A percentile compares a stretch with the other conserved stretches of the same genome.
Evolutionary conservation across 768 basidiomycete species (phyloP).

Genomic region (Trametes gibbosa): DNA sequence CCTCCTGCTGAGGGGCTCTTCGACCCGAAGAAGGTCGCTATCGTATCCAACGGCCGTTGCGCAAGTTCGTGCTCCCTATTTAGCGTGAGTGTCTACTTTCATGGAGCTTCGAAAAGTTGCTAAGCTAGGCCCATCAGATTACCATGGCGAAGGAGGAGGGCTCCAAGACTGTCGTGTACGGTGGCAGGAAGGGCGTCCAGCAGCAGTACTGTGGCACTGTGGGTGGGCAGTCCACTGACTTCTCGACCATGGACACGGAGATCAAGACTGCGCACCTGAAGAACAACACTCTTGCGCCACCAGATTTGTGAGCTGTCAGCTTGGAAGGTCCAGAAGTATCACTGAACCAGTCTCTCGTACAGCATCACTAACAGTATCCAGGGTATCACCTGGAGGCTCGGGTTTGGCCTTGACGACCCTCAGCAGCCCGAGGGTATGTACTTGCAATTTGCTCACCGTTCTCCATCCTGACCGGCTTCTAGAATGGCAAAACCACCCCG

Average conservation of each 20-base stretch:
- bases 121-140: constrained; percentile 35
- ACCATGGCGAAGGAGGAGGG: constrained; percentile 60
- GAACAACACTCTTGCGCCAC: constrained; percentile 53
- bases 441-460: too few species aligned
- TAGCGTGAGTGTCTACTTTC: constrained; percentile 25
- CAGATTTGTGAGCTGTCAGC: constrained; percentile 48
- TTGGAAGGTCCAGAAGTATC: neutral
- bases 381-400: constrained; percentile 65
- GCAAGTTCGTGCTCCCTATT: constrained; percentile 29
- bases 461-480: neutral
- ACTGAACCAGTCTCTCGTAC: neutral
- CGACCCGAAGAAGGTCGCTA: constrained; percentile 45
- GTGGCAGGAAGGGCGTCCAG: constrained; percentile 43
- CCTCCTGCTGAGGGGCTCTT: constrained; percentile 48
- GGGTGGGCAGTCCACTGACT: constrained; percentile 60
- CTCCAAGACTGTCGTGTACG: constrained; percentile 54
- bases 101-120: neutral
- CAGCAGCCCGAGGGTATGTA: constrained; percentile 52
- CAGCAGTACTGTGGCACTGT: constrained; percentile 64
- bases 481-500: constrained; percentile 62
- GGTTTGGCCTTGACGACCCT: constrained; percentile 52
- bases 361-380: constrained; percentile 56
- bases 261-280: constrained; percentile 57
- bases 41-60: constrained; percentile 51
- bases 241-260: constrained; percentile 57